A percentile compares a stretch with the other conserved stretches of the same genome.
Evolutionary conservation across 371 early-diverging fungal species (phyloP).

Genomic region (Mucor mucedo): DNA sequence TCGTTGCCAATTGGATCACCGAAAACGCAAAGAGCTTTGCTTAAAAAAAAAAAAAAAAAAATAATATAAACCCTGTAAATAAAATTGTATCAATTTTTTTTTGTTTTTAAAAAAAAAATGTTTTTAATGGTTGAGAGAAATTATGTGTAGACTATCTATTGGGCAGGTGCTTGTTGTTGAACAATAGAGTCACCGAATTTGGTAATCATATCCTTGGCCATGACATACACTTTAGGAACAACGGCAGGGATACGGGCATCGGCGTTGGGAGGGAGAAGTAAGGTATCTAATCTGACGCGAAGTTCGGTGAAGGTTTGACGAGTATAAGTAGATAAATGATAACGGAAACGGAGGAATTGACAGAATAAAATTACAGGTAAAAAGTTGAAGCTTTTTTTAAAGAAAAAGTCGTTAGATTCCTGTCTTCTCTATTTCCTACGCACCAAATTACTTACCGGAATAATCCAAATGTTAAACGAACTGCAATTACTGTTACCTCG

Average conservation of each 20-base stretch:
- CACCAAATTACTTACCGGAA: conserved; percentile 54
- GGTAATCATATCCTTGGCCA: conserved; percentile 55
- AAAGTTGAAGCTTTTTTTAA: conserved; percentile 58
- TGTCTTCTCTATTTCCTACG: not conserved
- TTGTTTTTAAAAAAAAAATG: not conserved
- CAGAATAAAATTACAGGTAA: conserved; percentile 79
- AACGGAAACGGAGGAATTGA: conserved; percentile 89
- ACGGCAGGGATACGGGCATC: conserved; percentile 64
- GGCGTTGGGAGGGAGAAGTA: conserved; percentile 60
- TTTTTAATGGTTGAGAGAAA: too few relatives aligned
- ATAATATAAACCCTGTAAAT: not conserved
- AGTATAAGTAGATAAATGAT: conserved; percentile 73
- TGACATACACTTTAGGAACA: conserved; percentile 60
- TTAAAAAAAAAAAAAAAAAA: conserved; percentile 5
- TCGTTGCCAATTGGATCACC: conserved; percentile 73
- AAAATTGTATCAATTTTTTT: not conserved
- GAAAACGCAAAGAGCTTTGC: conserved; percentile 32
- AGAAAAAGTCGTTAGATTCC: not conserved
- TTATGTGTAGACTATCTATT: conserved; percentile 3
- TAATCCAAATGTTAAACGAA: conserved; percentile 69
- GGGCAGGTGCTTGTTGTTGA: conserved; percentile 43
- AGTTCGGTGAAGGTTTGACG: conserved; percentile 67
- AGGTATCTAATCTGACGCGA: conserved; percentile 55
- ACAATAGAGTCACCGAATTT: conserved; percentile 64
- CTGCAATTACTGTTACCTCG: conserved; percentile 81